Base-by-base conservation (phyloP, 345 rosid genomes). In the Ceriops zippeliana region DNA sequence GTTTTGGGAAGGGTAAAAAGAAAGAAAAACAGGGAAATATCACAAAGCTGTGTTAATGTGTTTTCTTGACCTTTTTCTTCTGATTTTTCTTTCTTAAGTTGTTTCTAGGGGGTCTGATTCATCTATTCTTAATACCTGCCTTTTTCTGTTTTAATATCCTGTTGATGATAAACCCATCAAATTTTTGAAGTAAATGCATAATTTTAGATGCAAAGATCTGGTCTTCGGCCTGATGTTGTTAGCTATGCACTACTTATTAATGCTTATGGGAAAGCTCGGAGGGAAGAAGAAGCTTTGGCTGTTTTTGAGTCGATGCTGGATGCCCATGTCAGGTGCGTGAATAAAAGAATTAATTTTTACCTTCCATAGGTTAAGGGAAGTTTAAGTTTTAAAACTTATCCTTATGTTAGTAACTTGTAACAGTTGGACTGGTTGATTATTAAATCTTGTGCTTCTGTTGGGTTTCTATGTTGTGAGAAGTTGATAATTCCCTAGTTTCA, bases 281-380 rank as follows among this genome's bases (percentile, higher is more conserved):
- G 97, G 73, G 99, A 95, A 67, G 97, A 86, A 58, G 99, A 95
- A 89, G 97, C 99, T 66, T 75, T 95, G 56, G 90, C 97, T 52
- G 99, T 95, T 79, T 95, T 95, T 75, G 97, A 91, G 85, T 97
- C 91, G 77, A 95, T 95, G 99, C 84, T 89, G 75, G 93, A 79
- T 81, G 97, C 99, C 68, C 96, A 96, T 74, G 89, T 95, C 76
- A 91, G 96, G 99, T 93, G 67, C 52, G 85, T 63, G 19, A 38
- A 62, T 52, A 52, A 26, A 60, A 8, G 46, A 26, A 34, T 20
- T 32, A 4, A 42, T 67, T 37, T 3, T 21, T 37, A 26, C 35
- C 27, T 64, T 21, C 20, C 11, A 28, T 19, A 28, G 0, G 30
- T 17, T 32, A 16, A n/a, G 2, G 19, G 2, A 62, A 28, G n/a